These are phyloP conservation scores for Podospora pseudopauciseta DNA, from an alignment of 495 filamentous ascomycete genomes.

Conservation along the genomic window DNA sequence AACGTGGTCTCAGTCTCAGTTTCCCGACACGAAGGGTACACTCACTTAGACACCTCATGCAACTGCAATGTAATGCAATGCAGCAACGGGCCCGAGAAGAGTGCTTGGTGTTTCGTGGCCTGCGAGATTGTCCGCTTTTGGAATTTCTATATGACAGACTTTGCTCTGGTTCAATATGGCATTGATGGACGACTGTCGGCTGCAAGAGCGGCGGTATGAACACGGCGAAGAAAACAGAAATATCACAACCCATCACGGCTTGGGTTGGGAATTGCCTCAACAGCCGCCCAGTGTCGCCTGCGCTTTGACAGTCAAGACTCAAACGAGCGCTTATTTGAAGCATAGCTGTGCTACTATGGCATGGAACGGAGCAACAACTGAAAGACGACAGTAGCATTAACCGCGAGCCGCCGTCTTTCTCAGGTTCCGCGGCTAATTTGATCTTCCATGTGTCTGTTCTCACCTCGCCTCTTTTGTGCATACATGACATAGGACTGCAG, in stretches of 20 bases:
- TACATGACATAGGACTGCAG: slow-evolving; percentile 2
- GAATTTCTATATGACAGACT: not conserved
- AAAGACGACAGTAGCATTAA: not conserved
- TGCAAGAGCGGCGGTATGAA: not conserved
- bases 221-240: not conserved
- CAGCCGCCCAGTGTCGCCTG: not conserved
- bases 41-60: not conserved
- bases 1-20: not conserved
- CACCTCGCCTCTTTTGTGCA: slow-evolving; percentile 11
- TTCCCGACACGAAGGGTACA: not conserved
- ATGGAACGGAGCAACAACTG: not conserved
- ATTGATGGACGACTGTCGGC: not conserved
- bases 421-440: not conserved
- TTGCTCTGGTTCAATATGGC: not conserved
- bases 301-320: not conserved
- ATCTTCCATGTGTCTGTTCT: not conserved
- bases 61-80: not conserved
- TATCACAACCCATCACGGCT: not conserved
- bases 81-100: not conserved
- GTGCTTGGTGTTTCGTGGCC: not conserved
- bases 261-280: not conserved
- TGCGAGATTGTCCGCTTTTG: not conserved
- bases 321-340: not conserved
- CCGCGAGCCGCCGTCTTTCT: not conserved
- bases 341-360: not conserved